Evolutionary conservation across 202 grass and related monocot species (phyloP), one percentile per base, ranked within the genome.

Genomic region (Setaria italica): DNA sequence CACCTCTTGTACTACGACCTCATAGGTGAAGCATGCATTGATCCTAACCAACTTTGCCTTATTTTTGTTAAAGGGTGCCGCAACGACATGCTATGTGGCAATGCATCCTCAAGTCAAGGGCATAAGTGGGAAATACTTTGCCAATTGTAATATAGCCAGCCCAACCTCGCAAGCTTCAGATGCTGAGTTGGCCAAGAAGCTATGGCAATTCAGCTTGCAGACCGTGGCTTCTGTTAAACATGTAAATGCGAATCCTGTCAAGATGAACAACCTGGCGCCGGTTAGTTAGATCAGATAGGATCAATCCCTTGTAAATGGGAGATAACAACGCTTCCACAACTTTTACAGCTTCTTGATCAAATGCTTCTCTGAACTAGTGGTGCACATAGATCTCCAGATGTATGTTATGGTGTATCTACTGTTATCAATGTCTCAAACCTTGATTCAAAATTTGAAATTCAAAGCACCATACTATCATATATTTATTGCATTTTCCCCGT

Each of bases 11-110:
- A 70, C 53, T 66, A 64, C 21, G 21, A 2, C 5, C 16, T 10
- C 29, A 2, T 76, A 25, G 70, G 15, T 1, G 20, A 8, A 39
- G 67, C 32, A 67, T 53, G 45, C 25, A 51, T 3, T 53, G 30
- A 9, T n/a, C 45, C 10, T 37, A 80, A 53, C 33, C 11, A 74
- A 53, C 29, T 66, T 37, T 0, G 2, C 49, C 1, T 51, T 17
- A 16, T 2, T 25, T 25, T 42, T 56, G 16, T 42, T 1, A 35
- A 42, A 94, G 90, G 94, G 92, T 70, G 88, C 90, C 43, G 92
- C 94, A 41, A 91, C 86, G 0, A 92, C 90, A 76, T 94, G 92
- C 79, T 97, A 97, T n/a, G 77, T 97, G 10, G 92, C 90, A 3
- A 60, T 94, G 76, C 84, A 97, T 89, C 81, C 88, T 79, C 80